Evolutionary conservation across 352 stramenopile genomes (phyloP).

Genomic region (Phytophthora capsici): DNA sequence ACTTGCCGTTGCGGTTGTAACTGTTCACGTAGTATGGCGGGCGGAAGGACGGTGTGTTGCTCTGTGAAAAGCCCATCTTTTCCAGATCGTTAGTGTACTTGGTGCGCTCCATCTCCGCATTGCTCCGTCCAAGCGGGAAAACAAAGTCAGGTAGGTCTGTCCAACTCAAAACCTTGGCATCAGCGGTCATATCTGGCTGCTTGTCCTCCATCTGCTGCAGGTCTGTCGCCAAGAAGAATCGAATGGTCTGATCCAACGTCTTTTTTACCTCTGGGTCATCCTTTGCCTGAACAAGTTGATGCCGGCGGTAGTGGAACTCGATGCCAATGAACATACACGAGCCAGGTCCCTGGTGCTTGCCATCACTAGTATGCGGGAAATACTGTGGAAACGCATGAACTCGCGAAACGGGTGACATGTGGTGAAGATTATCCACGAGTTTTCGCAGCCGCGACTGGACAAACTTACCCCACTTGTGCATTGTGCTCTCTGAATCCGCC

Average conservation of each 20-base stretch:
- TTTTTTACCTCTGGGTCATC: conserved; percentile 77
- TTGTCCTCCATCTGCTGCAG: conserved; percentile 84
- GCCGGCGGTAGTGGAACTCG: conserved; percentile 67
- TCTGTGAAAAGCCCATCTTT: conserved; percentile 57
- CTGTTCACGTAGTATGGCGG: conserved; percentile 53
- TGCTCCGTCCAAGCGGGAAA: conserved; percentile 55
- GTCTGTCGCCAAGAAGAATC: conserved; percentile 85
- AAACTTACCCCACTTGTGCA: conserved; percentile 87
- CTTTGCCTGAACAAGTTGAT: conserved; percentile 42
- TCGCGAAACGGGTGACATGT: conserved; percentile 59
- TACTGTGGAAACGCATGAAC: conserved; percentile 77
- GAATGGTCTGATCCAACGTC: conserved; percentile 80
- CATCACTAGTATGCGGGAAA: conserved; percentile 61
- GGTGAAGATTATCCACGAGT: conserved; percentile 76
- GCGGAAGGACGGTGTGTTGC: conserved; percentile 52
- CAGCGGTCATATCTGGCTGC: conserved; percentile 68
- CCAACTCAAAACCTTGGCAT: conserved; percentile 62
- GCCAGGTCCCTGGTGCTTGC: conserved; percentile 41
- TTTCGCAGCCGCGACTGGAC: conserved; percentile 83
- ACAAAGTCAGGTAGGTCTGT: conserved; percentile 75
- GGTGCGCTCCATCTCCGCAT: conserved; percentile 55
- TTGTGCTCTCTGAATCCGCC: conserved; percentile 59
- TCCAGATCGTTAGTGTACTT: conserved; percentile 75
- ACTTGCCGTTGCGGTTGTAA: conserved; percentile 60
- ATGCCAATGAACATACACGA: conserved; percentile 87